Evolutionary conservation across 139 green algal genomes (phyloP).

Genomic region (Volvox reticuliferus): DNA sequence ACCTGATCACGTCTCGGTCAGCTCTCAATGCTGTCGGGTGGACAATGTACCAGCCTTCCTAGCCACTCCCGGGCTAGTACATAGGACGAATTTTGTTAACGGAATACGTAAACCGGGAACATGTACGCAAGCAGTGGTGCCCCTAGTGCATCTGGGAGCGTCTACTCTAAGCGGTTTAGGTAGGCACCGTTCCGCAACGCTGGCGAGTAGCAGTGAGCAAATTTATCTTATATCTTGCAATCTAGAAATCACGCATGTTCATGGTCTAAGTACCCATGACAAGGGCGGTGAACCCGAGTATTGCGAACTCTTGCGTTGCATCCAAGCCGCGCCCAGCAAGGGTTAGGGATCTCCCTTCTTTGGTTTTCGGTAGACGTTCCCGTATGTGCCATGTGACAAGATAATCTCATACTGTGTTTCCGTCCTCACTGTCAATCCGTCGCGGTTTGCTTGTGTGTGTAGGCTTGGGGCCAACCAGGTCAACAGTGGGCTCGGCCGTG

Average conservation of each 20-base stretch:
- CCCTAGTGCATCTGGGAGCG: background rate
- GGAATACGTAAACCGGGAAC: background rate
- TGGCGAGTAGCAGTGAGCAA: background rate
- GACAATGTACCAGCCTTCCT: background rate
- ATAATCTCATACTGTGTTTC: no score
- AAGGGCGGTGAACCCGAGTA: no score
- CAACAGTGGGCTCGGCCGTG: background rate
- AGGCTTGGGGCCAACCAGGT: background rate
- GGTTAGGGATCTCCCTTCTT: no score
- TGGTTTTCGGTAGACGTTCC: no score
- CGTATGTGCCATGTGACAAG: no score
- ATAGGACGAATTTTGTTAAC: background rate
- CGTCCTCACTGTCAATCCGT: no score
- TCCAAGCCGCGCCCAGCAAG: no score
- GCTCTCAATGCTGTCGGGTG: background rate
- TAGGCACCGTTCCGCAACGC: slow-evolving; percentile 13
- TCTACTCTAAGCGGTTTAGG: slow-evolving; percentile 24
- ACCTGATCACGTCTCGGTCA: background rate
- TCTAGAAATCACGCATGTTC: no score
- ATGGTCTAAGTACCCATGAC: no score
- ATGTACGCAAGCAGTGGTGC: background rate
- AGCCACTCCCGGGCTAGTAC: background rate
- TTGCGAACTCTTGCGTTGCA: no score
- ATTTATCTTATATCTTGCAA: no score
- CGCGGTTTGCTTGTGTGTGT: background rate